Percentiles rank a stretch among this genome's conserved stretches.
These are phyloP conservation scores for Cenchrus fungigraminus DNA, from an alignment of 176 grass and related monocot genomes.

Conservation along the genomic window DNA sequence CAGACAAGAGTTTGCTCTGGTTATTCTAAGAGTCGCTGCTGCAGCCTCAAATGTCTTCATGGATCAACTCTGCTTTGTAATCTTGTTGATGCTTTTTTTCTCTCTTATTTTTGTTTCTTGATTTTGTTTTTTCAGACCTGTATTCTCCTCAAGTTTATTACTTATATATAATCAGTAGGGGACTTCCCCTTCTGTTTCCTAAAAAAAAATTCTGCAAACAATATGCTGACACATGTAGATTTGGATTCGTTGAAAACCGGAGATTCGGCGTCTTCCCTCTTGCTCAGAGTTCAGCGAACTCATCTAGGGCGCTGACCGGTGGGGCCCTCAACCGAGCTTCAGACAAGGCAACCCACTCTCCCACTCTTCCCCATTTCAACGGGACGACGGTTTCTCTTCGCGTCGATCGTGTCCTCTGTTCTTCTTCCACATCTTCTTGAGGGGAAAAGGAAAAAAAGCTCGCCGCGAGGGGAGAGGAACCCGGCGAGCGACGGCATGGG, in stretches of 20 bases:
- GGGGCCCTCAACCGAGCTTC: background rate
- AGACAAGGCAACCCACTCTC: background rate
- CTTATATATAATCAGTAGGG: no score
- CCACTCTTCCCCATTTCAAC: constrained; percentile 24
- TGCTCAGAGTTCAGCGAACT: background rate
- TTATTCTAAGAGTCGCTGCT: no score
- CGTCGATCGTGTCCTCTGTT: constrained; percentile 9
- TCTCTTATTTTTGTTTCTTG: no score
- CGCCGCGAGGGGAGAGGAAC: background rate
- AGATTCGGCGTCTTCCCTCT: background rate
- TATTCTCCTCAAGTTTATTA: no score
- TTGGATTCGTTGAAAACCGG: background rate
- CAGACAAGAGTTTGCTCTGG: no score
- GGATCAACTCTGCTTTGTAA: no score
- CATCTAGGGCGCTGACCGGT: background rate
- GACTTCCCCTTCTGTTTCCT: no score
- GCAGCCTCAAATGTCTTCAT: no score
- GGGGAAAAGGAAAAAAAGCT: background rate
- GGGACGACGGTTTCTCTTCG: background rate
- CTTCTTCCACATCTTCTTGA: background rate
- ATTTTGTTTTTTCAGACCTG: no score
- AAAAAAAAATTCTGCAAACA: no score
- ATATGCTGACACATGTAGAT: no score
- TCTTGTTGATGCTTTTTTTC: no score
- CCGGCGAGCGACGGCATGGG: constrained; percentile 29